Conservation (phyloP, 495 filamentous ascomycete species). For the Penicillium bialowiezense region DNA sequence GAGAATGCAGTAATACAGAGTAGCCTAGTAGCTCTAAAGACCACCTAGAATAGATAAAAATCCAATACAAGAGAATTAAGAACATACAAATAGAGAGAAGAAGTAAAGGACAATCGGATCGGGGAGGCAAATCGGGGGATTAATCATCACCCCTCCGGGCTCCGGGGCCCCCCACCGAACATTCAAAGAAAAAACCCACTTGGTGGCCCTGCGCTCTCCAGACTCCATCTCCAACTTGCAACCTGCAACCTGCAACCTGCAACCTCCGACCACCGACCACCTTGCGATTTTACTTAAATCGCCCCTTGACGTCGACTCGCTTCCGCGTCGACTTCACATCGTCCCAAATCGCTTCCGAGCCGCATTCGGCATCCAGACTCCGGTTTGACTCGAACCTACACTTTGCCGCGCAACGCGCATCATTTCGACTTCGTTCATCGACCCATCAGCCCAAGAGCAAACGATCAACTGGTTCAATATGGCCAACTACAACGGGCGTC, state of each 20-base stretch:
- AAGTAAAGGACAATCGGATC: background rate
- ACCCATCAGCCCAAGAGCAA: background rate
- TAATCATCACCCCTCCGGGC: constrained; percentile 22
- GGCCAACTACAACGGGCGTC: constrained; percentile 67
- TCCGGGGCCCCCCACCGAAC: constrained; percentile 8
- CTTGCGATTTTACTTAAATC: background rate
- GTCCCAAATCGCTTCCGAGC: constrained; percentile 3
- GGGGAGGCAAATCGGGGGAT: constrained; percentile 11
- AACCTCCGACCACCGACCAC: background rate
- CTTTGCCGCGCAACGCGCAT: constrained; percentile 8
- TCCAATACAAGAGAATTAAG: background rate
- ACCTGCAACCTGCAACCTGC: background rate
- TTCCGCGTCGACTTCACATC: background rate
- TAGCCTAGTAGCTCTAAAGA: too few relatives aligned
- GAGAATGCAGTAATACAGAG: background rate
- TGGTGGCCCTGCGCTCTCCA: constrained; percentile 9
- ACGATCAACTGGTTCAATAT: constrained; percentile 37
- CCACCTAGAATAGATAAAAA: too few relatives aligned
- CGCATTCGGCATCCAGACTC: constrained; percentile 17
- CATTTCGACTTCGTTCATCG: constrained; percentile 1
- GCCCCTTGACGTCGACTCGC: background rate
- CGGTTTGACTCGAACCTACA: constrained; percentile 13
- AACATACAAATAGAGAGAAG: background rate
- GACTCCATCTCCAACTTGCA: constrained; percentile 2
- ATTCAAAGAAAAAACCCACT: constrained; percentile 15